Evolutionary conservation across 1,284 basidiomycete species (phyloP).

Genomic region (Neonothopanus nambi): DNA sequence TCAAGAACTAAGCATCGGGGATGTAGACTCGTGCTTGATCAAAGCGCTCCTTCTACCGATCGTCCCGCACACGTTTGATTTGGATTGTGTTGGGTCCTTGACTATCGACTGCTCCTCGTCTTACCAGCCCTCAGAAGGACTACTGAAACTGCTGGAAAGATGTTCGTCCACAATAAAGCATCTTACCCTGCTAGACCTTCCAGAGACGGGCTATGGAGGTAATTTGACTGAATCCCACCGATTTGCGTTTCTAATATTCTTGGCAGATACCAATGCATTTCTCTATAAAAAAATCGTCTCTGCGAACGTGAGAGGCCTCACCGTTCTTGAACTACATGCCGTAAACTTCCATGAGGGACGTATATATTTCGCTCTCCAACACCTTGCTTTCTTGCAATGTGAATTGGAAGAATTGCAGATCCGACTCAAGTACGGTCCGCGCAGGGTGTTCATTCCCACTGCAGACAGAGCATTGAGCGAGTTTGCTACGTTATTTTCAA

Average conservation of each 20-base stretch:
- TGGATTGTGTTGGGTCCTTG: no score
- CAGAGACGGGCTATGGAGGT: background rate
- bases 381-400: background rate
- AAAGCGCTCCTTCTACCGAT: no score
- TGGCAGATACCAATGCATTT: background rate
- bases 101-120: no score
- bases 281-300: background rate
- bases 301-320: background rate
- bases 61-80: no score
- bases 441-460: background rate
- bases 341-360: background rate
- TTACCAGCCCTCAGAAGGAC: no score
- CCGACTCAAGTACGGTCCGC: constrained; percentile 3
- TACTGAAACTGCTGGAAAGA: background rate
- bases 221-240: background rate
- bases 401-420: background rate
- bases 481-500: background rate
- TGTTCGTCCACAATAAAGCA: background rate
- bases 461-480: background rate
- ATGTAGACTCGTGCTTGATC: no score
- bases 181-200: background rate
- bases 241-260: no score
- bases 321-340: background rate
- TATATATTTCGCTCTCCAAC: background rate
- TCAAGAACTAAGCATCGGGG: no score